A percentile compares a stretch with the other conserved stretches of the same genome.
phyloP scores from a whole-genome alignment of 768 basidiomycete species.

The Tephrocybe sp. region DNA sequence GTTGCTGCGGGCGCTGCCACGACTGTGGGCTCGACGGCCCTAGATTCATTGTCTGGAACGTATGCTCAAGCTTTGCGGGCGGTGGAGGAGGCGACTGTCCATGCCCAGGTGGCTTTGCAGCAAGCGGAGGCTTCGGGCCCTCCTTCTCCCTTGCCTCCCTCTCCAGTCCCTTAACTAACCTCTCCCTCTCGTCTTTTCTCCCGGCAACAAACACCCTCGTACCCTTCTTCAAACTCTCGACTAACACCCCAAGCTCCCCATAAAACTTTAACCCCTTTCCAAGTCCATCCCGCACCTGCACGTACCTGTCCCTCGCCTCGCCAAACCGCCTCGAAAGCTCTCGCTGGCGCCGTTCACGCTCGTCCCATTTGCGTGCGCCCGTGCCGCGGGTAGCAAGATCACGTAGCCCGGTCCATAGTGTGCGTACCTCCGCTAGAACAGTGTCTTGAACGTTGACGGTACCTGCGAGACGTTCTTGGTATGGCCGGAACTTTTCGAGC shows the following conservation, averaged over 20 bases:
- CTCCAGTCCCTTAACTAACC: constrained; percentile 66
- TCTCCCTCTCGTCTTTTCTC: constrained; percentile 69
- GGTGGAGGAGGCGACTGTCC: neutral
- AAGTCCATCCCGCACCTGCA: constrained; percentile 83
- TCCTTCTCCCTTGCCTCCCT: constrained; percentile 61
- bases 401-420: constrained; percentile 71
- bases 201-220: constrained; percentile 59
- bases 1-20: constrained; percentile 5
- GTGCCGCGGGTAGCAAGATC: constrained; percentile 74
- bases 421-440: constrained; percentile 69
- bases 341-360: constrained; percentile 75
- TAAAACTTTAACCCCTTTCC: constrained; percentile 91
- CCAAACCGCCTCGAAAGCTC: constrained; percentile 71
- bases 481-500: constrained; percentile 93
- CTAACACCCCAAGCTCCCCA: constrained; percentile 67
- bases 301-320: constrained; percentile 78
- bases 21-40: constrained; percentile 15
- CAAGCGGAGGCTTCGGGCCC: constrained; percentile 41
- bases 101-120: constrained; percentile 47
- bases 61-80: constrained; percentile 4
- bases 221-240: constrained; percentile 53
- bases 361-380: constrained; percentile 78
- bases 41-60: constrained; percentile 12
- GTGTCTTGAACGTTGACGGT: constrained; percentile 77
- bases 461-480: constrained; percentile 76